phyloP scores from a whole-genome alignment of 2,329 filamentous ascomycete genomes.

The Cladosporium velox region DNA sequence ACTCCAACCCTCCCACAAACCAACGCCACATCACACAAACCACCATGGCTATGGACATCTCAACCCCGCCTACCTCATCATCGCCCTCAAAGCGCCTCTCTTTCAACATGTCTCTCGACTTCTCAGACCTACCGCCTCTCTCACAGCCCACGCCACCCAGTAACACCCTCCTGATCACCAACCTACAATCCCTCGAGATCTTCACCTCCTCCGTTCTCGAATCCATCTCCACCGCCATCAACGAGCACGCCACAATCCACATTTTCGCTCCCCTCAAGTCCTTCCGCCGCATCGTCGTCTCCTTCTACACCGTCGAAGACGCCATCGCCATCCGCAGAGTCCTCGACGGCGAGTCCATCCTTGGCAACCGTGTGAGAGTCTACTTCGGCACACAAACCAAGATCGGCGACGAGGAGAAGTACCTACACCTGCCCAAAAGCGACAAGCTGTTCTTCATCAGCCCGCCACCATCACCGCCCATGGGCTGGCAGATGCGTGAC shows the following conservation, averaged over 20 bases:
- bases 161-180: constrained; percentile 84
- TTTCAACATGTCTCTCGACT: constrained; percentile 67
- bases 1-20: neutral
- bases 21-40: neutral
- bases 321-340: constrained; percentile 70
- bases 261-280: constrained; percentile 80
- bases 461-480: constrained; percentile 63
- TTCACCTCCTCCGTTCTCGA: constrained; percentile 74
- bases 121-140: constrained; percentile 70
- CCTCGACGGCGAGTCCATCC: constrained; percentile 72
- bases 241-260: constrained; percentile 69
- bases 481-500: constrained; percentile 64
- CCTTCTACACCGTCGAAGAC: constrained; percentile 70
- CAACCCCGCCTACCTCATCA: constrained; percentile 27
- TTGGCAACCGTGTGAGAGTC: constrained; percentile 68
- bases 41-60: constrained; percentile 27
- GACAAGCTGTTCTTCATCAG: constrained; percentile 68
- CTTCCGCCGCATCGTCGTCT: constrained; percentile 78
- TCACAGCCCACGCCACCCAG: constrained; percentile 72
- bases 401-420: constrained; percentile 41
- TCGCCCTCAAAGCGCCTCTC: constrained; percentile 29
- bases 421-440: constrained; percentile 56
- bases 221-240: constrained; percentile 70
- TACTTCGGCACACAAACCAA: constrained; percentile 61
- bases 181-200: constrained; percentile 71